A percentile compares a stretch with the other conserved stretches of the same genome.
These are phyloP conservation scores for Thinopyrum elongatum DNA, from an alignment of 176 grass and related monocot species.

Conservation along the genomic window DNA sequence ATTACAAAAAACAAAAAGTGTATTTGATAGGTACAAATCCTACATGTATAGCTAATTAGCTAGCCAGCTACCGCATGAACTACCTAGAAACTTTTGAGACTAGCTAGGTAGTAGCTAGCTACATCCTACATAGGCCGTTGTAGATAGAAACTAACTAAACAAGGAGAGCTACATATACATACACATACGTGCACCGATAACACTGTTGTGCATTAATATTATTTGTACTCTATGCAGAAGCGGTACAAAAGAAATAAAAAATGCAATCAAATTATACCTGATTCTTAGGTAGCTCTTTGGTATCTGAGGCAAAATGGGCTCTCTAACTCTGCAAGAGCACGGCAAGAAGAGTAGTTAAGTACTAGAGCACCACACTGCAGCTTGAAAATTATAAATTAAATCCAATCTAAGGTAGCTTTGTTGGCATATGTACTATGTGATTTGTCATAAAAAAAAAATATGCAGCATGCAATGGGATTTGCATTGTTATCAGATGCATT, in stretches of 20 bases:
- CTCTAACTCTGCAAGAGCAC: conserved; percentile 60
- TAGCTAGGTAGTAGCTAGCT: conserved; percentile 15
- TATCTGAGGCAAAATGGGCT: conserved; percentile 89
- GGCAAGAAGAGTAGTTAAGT: conserved; percentile 18
- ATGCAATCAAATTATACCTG: conserved; percentile 49
- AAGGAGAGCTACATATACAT: conserved; percentile 13
- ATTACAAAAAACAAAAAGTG: neutral
- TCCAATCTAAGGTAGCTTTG: neutral
- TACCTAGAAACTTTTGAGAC: conserved; percentile 21
- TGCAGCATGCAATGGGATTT: neutral
- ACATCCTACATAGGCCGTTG: neutral
- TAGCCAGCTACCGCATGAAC: neutral
- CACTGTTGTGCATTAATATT: neutral
- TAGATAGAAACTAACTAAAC: neutral
- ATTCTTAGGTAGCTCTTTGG: conserved; percentile 92
- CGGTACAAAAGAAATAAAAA: neutral
- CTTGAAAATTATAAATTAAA: neutral
- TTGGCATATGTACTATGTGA: neutral
- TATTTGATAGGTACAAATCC: conserved; percentile 22
- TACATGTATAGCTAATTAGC: neutral
- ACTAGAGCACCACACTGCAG: neutral
- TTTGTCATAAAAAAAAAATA: neutral
- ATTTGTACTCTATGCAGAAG: neutral
- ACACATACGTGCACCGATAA: neutral
- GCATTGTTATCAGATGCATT: conserved; percentile 14